These are phyloP conservation scores for Chlamydomonas urium DNA, from an alignment of 139 green algal species.

Conservation along the genomic window DNA sequence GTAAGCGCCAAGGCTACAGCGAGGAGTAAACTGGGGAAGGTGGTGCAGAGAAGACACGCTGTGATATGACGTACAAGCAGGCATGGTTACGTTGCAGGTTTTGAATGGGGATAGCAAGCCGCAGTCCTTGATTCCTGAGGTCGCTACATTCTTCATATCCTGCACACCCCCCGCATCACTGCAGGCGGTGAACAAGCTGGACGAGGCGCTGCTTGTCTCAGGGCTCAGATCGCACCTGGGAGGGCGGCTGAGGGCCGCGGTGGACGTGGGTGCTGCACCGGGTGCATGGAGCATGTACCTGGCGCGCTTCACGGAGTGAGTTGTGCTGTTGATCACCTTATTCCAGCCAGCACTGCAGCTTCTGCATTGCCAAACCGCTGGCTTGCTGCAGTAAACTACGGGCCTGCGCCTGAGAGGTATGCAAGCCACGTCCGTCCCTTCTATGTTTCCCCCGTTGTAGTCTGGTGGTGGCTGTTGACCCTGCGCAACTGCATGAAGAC, in stretches of 20 bases:
- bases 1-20: too few species aligned
- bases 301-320: not conserved
- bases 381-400: not conserved
- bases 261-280: slow-evolving; percentile 6
- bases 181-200: slow-evolving; percentile 14
- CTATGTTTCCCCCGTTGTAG: not conserved
- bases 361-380: not conserved
- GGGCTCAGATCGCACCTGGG: not conserved
- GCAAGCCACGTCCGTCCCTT: not conserved
- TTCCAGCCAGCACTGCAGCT: not conserved
- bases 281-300: slow-evolving; percentile 15
- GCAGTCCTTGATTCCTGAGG: too few species aligned
- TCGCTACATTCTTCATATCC: not conserved
- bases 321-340: not conserved
- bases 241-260: not conserved
- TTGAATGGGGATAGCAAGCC: not conserved
- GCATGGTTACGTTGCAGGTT: not conserved
- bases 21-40: too few species aligned
- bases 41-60: not conserved
- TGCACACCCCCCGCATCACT: not conserved
- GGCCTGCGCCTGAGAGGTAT: not conserved
- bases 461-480: slow-evolving; percentile 9
- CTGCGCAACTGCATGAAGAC: not conserved
- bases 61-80: not conserved
- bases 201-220: not conserved